Base-by-base conservation (phyloP, 2,329 filamentous ascomycete species). In the Aspergillus calidoustus region DNA sequence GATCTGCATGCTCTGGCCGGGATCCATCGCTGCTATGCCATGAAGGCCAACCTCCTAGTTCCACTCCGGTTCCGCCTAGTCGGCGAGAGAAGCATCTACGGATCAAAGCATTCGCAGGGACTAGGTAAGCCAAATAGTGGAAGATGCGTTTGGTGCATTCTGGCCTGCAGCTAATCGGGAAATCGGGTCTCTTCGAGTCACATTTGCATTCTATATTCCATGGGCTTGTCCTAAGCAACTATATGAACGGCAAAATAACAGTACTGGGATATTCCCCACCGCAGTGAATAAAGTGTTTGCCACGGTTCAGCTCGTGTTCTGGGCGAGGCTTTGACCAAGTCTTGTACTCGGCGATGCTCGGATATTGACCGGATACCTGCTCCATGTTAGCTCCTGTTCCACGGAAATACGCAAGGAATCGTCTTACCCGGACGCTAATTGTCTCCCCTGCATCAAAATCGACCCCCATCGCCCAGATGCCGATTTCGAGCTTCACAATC, bases 381-480 rank as follows among this genome's bases (percentile, higher is more conserved):
- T 22, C 15, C 15, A 25, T 44, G 23, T 53, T 53, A 52, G 25
- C 17, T 23, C 44, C 11, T 7, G 15, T 22, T 15, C 5, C 25
- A n/a, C 23, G 7, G 4, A 13, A 34, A 23, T 4, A 53, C n/a
- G 41, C 6, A 9, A 19, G n/a, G 38, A 41, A 15, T n/a, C 31
- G 5, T 41, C 57, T 53, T 57, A 71, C 68, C 55, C 60, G 60
- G 19, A 77, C 47, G 30, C 65, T 66, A 31, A 71, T 61, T 2
- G 66, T 62, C 62, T 82, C 78, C 0, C 78, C 80, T 6, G 71
- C 76, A 3, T 82, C 78, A 66, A 79, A 83, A 30, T 81, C 77
- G 0, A 81, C 74, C 0, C 81, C 81, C 72, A 79, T 77, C 0
- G 77, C 75, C 80, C 80, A 83, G 13, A 83, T 79, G 0, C 79